Percentiles rank a stretch among this genome's conserved stretches.
phyloP scores from a whole-genome alignment of 306 rosid species.

The Hylodesmum podocarpum region DNA sequence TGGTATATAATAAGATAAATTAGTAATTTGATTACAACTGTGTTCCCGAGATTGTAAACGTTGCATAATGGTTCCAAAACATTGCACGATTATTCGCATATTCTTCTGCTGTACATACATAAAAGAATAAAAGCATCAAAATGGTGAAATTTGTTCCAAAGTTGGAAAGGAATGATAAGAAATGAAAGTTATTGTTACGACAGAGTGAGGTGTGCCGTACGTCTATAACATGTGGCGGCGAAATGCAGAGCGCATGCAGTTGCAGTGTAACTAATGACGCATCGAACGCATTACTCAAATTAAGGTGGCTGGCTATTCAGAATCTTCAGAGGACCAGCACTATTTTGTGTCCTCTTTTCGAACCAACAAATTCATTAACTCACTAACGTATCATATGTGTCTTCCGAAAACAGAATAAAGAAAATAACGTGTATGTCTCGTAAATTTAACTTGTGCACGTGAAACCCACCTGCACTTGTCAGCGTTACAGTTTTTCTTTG shows the following conservation, averaged over 20 bases:
- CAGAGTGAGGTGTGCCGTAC: background rate
- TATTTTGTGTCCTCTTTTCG: background rate
- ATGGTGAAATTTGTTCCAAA: background rate
- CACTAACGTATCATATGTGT: background rate
- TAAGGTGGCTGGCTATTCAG: conserved; percentile 13
- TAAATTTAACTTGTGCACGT: conserved; percentile 33
- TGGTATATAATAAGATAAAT: no score
- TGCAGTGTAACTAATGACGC: background rate
- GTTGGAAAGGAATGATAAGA: background rate
- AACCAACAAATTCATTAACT: background rate
- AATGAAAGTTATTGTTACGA: background rate
- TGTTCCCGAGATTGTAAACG: background rate
- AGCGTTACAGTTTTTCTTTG: background rate
- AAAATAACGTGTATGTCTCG: conserved; percentile 21
- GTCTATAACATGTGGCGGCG: background rate
- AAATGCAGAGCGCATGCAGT: background rate
- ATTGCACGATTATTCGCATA: background rate
- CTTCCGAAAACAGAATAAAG: background rate
- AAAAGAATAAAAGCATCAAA: background rate
- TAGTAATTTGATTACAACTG: background rate
- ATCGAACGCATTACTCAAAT: background rate
- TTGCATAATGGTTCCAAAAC: background rate
- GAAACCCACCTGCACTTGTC: background rate
- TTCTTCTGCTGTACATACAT: background rate
- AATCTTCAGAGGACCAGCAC: background rate